Evolutionary conservation across 176 grass and related monocot genomes (phyloP), one percentile per base, ranked within the genome.

Genomic region (Dactylis glomerata): DNA sequence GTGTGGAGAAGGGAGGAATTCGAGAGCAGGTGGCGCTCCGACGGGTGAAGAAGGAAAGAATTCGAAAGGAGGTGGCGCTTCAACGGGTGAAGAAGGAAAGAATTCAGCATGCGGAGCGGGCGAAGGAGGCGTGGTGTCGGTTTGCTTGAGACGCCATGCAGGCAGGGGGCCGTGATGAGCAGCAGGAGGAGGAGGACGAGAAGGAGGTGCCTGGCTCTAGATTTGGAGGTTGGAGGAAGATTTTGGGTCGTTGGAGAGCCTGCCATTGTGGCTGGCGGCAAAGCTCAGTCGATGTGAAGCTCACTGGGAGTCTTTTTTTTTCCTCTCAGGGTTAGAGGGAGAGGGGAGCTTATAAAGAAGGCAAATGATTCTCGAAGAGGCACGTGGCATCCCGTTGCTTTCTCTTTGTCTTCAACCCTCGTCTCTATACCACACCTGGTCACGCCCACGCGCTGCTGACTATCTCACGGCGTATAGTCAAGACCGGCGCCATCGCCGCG

Each of bases 111-210:
- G 41, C 61, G 11, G 61, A 85, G 40, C 1, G 31, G 61, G 51
- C 32, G 63, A 32, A 82, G 20, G 33, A 89, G 52, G 42, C 63
- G 78, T 17, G 88, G 72, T 9, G 77, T 72, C 4, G 27, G 83
- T 3, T 32, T 86, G 24, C 24, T 85, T 34, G 83, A 72, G 54
- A 86, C 38, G 32, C 70, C 77, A 30, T 81, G 69, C 61, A 82
- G 41, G 19, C 72, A 67, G 19, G 88, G 41, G 24, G 49, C 52
- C 36, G 47, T 32, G 62, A 85, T 59, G 62, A 57, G 54, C 51
- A 55, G 20, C 0, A 55, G 52, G 52, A n/a, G 1, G 68, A 89
- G 52, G 32, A 55, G 6, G 8, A 71, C 11, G n/a, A 38, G 38
- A n/a, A 23, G 28, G 70, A 33, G 55, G 20, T 11, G 47, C 1